Evolutionary conservation across 176 grass and related monocot species (phyloP).

Genomic region (Rhynchospora pubera): DNA sequence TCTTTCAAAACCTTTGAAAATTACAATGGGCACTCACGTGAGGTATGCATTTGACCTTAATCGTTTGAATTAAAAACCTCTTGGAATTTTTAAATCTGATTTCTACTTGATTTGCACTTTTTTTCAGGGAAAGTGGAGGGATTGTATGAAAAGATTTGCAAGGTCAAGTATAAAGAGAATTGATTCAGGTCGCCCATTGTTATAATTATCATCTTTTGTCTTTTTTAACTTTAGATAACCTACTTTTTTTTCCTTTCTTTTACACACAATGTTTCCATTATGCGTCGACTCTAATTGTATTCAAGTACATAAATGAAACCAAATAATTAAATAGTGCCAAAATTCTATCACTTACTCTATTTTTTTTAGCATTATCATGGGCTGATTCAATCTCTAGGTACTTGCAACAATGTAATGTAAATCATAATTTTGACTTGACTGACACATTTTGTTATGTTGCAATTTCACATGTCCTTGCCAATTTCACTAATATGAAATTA

Average conservation of each 20-base stretch:
- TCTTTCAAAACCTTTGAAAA: conserved; percentile 34
- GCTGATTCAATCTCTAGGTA: not conserved
- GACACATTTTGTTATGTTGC: not conserved
- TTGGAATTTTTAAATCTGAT: not conserved
- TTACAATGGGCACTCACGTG: conserved; percentile 9
- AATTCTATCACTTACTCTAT: not conserved
- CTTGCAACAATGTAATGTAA: not conserved
- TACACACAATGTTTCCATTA: not conserved
- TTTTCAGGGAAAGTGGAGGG: conserved; percentile 46
- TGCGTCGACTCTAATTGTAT: not conserved
- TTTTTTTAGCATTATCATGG: not conserved
- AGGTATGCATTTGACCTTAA: not conserved
- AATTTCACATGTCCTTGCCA: not conserved
- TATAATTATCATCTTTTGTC: conserved; percentile 20
- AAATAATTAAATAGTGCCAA: not conserved
- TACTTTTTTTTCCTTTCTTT: not conserved
- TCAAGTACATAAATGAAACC: not conserved
- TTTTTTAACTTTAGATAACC: not conserved
- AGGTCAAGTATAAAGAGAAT: conserved; percentile 41
- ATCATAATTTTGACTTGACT: not conserved
- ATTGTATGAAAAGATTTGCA: conserved; percentile 38
- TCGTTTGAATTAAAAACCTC: not conserved
- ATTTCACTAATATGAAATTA: not conserved
- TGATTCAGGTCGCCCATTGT: conserved; percentile 37
- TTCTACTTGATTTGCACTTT: conserved; percentile 5